These are phyloP conservation scores for Capsella bursapastoris DNA, from an alignment of 345 rosid genomes.

Conservation along the genomic window DNA sequence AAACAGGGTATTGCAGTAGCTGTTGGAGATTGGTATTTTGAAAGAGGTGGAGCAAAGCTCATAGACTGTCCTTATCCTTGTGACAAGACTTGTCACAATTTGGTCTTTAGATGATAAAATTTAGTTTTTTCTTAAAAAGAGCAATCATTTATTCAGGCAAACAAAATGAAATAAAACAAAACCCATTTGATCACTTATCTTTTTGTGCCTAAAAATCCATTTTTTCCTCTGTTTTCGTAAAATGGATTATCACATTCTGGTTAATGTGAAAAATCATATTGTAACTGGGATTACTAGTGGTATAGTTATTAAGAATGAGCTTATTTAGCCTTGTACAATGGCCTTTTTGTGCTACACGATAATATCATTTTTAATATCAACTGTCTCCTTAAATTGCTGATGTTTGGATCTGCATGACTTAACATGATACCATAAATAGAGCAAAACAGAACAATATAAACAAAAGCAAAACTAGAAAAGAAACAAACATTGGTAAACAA, in stretches of 20 bases:
- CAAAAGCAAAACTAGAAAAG: neutral
- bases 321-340: neutral
- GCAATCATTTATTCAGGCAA: constrained; percentile 13
- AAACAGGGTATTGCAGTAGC: constrained; percentile 84
- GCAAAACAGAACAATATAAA: neutral
- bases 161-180: constrained; percentile 7
- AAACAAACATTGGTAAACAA: neutral
- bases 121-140: neutral
- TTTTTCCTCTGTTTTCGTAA: neutral
- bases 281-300: neutral
- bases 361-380: neutral
- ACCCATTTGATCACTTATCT: neutral
- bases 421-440: neutral
- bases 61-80: constrained; percentile 93
- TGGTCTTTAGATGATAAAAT: constrained; percentile 57
- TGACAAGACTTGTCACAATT: constrained; percentile 89
- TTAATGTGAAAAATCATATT: neutral
- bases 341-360: neutral
- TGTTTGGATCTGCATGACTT: neutral
- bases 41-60: constrained; percentile 60
- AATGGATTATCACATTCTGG: neutral
- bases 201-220: neutral
- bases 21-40: constrained; percentile 96
- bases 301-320: neutral
- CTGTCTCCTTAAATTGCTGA: neutral